Base-by-base conservation (phyloP, 192 early-diverging fungal genomes). In the Kickxella alabastrina region DNA sequence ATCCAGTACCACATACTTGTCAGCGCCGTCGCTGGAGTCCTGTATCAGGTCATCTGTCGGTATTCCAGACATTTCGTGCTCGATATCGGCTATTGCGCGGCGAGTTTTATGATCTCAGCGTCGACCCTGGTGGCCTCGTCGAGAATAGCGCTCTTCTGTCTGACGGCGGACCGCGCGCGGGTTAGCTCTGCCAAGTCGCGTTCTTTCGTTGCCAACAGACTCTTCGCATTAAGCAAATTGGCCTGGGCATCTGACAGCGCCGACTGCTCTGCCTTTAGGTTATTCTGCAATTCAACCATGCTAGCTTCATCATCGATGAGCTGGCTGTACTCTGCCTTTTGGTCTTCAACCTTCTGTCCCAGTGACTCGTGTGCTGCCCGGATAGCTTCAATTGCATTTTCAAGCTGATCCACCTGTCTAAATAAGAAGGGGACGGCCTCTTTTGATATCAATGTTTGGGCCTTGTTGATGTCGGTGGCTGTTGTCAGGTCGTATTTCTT, bases 391-490 rank as follows among this genome's bases (percentile, higher is more conserved):
- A 77, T 66, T 7, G 68, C 74, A 4, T 43, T 58, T 35, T 77
- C 74, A 10, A 77, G 56, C 26, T 77, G 74, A 49, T 66, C 74
- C 7, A 77, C 74, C 23, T 77, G 74, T 5, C 74, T 62, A 45
- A 70, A 77, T 63, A 77, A 28, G 25, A 77, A 77, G 34, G 74
- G 74, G 10, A 77, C 68, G 0, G 74, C 74, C 28, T 77, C 74
- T 36, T 62, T 65, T 1, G 74, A 77, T 55, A 77, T 71, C 45
- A 77, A 48, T 24, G 26, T 52, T 36, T 77, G 74, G 13, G 74
- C 74, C 50, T 71, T 70, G 62, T 46, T 52, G 15, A 77, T 71
- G 48, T 77, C 74, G 55, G 63, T 77, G 36, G 74, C 74, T 0
- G 74, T 77, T 15, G 74, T 77, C 18, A 77, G 53, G 19, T 77